Percentiles rank a stretch among this genome's conserved stretches.
Evolutionary conservation across 148 eudicot genomes (phyloP).

Genomic region (Nepenthes mirabilis): DNA sequence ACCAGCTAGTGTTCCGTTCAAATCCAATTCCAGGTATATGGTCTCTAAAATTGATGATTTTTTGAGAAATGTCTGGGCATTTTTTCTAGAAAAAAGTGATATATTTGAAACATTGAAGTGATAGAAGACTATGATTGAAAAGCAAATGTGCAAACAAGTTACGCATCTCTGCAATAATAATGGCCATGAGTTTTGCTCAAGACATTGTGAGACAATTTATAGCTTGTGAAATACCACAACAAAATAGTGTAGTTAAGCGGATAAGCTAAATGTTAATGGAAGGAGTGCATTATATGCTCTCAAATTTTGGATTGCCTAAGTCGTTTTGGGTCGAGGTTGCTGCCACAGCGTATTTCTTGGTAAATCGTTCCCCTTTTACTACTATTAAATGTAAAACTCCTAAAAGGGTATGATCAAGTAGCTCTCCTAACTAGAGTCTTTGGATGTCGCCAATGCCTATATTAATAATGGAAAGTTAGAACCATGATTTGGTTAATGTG

Average conservation of each 20-base stretch:
- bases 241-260: no score
- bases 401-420: no score
- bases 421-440: no score
- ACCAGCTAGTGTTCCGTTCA: background rate
- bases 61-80: background rate
- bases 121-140: conserved; percentile 1
- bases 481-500: background rate
- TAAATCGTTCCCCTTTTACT: no score
- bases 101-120: background rate
- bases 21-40: background rate
- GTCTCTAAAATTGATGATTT: conserved; percentile 7
- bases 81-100: conserved; percentile 1
- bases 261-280: no score
- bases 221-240: no score
- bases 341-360: no score
- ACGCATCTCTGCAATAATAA: background rate
- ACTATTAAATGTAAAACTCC: no score
- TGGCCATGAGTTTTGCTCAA: background rate
- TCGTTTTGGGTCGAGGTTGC: no score
- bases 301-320: no score
- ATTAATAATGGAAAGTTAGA: conserved; percentile 2
- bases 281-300: no score
- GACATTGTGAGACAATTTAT: no score
- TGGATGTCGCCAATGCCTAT: background rate
- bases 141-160: conserved; percentile 1